Evolutionary conservation across 2,329 filamentous ascomycete species (phyloP), one percentile per base, ranked within the genome.

Genomic region (Diaporthe citri): DNA sequence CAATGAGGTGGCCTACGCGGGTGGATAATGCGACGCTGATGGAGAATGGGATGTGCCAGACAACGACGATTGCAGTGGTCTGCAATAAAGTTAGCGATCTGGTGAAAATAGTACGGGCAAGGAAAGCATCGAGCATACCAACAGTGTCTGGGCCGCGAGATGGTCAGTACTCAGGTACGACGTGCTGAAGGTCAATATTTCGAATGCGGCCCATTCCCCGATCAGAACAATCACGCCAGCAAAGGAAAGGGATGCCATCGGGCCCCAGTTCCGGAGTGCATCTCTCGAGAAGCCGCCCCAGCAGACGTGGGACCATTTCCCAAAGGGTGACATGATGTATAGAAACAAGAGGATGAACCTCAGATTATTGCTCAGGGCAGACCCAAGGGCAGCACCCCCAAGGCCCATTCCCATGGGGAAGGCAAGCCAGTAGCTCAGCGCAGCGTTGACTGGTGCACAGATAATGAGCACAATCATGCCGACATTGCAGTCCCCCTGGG

Each of bases 401-500:
- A 90, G 85, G 0, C 87, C 86, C 84, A 88, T 85, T 1, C 75
- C 81, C 10, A 85, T 55, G 12, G 77, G 79, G 75, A 86, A 84
- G 1, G 84, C 87, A 22, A 90, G 86, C 3, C 87, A 71, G 82
- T 88, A 90, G 78, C 87, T 88, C 34, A 89, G 80, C 0, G 86
- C 72, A 20, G 86, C 85, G 76, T 89, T 89, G 20, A 87, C 75
- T 0, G 88, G 88, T 0, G 87, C 84, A 52, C 86, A 86, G 34
- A 89, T 77, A 2, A 89, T 60, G 12, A 90, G 81, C 31, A 88
- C 83, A 12, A 83, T 82, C 78, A 89, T 84, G 20, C 85, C 86
- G 1, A 86, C 87, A 46, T 85, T 86, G 81, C 90, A 90, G 43
- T 88, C 83, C 1, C 89, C 88, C 76, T 90, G 88, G 0, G 89